Evolutionary conservation across 148 eudicot genomes (phyloP).

Genomic region (Dysphania ambrosioides): DNA sequence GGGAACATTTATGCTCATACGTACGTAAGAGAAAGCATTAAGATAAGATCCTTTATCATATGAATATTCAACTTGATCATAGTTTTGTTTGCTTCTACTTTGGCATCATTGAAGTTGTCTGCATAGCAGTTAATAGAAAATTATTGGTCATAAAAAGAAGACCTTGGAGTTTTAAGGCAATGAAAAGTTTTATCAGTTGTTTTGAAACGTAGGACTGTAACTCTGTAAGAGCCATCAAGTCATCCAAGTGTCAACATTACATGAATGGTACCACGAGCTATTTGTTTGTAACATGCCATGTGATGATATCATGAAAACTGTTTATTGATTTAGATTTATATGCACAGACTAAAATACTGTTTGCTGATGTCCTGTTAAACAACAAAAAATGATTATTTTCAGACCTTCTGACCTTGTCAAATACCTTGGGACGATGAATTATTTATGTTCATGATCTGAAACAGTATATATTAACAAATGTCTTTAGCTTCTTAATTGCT

Average conservation of each 20-base stretch:
- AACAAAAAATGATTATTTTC: too few relatives aligned
- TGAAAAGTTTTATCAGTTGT: background rate
- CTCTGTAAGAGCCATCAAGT: too few relatives aligned
- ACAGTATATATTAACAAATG: too few relatives aligned
- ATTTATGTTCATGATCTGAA: too few relatives aligned
- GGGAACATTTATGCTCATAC: too few relatives aligned
- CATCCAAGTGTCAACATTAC: background rate
- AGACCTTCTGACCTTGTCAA: background rate
- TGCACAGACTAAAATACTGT: too few relatives aligned
- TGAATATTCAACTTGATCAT: background rate
- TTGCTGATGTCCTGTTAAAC: background rate
- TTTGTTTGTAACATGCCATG: background rate
- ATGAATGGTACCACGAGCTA: background rate
- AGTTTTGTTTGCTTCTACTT: background rate
- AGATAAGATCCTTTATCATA: background rate
- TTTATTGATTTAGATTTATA: too few relatives aligned
- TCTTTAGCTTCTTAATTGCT: too few relatives aligned
- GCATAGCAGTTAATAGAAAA: background rate
- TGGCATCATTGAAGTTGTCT: background rate
- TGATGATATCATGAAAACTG: background rate
- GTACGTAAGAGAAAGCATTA: too few relatives aligned
- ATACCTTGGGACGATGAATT: too few relatives aligned
- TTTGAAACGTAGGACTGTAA: too few relatives aligned
- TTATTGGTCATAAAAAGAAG: background rate
- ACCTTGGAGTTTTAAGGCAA: background rate